These are phyloP conservation scores for Trypanosoma lewisi DNA, from an alignment of 208 protist genomes.

Conservation along the genomic window DNA sequence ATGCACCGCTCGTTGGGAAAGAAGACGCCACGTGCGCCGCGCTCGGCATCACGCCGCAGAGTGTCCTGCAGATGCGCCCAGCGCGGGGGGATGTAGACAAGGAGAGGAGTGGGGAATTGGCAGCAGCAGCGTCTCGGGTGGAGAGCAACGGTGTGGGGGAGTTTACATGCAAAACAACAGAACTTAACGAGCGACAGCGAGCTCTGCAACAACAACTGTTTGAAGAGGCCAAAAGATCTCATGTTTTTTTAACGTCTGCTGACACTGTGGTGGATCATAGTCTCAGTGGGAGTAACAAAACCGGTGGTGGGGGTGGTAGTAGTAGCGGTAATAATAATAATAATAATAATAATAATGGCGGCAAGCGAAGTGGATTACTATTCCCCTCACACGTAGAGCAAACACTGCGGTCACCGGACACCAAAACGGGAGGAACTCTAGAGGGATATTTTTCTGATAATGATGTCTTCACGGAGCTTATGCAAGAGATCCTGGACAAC, in stretches of 20 bases:
- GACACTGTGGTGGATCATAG: background rate
- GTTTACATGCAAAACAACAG: background rate
- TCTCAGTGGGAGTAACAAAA: background rate
- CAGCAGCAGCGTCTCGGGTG: no score
- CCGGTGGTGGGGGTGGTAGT: background rate
- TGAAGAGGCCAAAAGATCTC: conserved; percentile 19
- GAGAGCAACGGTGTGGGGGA: background rate
- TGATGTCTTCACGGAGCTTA: background rate
- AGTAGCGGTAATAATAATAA: background rate
- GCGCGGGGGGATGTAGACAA: no score
- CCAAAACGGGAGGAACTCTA: background rate
- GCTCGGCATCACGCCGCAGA: conserved; percentile 20
- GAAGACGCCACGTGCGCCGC: conserved; percentile 3
- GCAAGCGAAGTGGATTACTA: background rate
- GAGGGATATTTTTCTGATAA: background rate
- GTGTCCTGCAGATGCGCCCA: conserved; percentile 13
- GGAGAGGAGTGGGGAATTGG: background rate
- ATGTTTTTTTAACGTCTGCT: background rate
- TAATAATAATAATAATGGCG: background rate
- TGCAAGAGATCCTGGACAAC: background rate
- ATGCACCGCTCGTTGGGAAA: background rate
- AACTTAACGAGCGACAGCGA: conserved; percentile 22
- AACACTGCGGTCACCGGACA: background rate
- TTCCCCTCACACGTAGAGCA: background rate
- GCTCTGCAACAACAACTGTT: conserved; percentile 15